Conservation (phyloP, 768 basidiomycete species). For the Xerocomellus amylosporus region DNA sequence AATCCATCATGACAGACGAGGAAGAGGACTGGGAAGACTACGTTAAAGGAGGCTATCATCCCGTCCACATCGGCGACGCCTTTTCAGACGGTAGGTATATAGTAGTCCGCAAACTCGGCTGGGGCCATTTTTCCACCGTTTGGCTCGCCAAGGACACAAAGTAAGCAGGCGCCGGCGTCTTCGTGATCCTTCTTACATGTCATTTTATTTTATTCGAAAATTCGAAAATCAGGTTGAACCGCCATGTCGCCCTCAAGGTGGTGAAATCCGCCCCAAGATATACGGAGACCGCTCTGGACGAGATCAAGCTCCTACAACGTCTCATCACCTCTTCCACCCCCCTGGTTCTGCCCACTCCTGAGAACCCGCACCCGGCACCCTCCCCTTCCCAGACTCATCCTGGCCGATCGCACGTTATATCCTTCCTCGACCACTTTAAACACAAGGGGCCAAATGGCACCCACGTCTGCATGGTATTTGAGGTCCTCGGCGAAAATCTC, state of each 20-base stretch:
- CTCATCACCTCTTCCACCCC: conserved; percentile 82
- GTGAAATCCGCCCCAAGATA: conserved; percentile 97
- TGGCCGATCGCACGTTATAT: conserved; percentile 92
- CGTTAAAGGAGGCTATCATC: conserved; percentile 80
- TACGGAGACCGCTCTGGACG: conserved; percentile 97
- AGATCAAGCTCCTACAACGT: conserved; percentile 96
- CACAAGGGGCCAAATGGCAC: conserved; percentile 96
- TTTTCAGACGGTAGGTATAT: conserved; percentile 86
- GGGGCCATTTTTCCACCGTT: conserved; percentile 93
- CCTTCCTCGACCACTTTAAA: conserved; percentile 95
- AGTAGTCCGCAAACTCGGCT: conserved; percentile 93
- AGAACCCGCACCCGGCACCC: conserved; percentile 48
- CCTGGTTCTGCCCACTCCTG: conserved; percentile 44
- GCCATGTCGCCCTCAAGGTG: conserved; percentile 98
- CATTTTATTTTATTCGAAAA: conserved; percentile 16
- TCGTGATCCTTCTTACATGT: background rate
- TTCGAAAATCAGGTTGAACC: conserved; percentile 63
- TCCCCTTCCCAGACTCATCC: conserved; percentile 72
- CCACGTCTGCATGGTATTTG: conserved; percentile 99
- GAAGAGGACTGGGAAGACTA: conserved; percentile 94
- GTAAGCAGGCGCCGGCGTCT: conserved; percentile 41
- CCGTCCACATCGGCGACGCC: conserved; percentile 91
- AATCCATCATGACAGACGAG: conserved; percentile 84
- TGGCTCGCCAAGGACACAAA: conserved; percentile 85
- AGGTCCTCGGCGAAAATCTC: conserved; percentile 96